Conservation (phyloP, 225 moss, liverwort and hornwort genomes). For the Marchantia polymorpha region DNA sequence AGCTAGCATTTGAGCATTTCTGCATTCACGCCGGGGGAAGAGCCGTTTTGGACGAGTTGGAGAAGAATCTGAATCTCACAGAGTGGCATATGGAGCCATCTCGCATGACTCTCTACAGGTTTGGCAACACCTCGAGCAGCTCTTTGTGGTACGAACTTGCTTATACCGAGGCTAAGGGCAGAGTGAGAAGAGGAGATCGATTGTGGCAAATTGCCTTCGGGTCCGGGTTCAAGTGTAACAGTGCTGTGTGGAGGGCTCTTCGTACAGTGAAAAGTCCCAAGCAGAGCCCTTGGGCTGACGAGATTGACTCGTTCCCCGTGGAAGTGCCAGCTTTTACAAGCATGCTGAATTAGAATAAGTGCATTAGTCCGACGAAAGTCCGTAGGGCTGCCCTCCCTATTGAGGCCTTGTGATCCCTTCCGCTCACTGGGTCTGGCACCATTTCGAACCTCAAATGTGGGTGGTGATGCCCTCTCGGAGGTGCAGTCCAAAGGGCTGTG, state of each 20-base stretch:
- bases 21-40: slow-evolving; percentile 75
- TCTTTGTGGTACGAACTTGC: slow-evolving; percentile 82
- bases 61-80: slow-evolving; percentile 61
- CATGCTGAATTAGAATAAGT: neutral
- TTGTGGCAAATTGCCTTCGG: slow-evolving; percentile 89
- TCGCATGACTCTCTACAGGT: slow-evolving; percentile 73
- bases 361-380: neutral
- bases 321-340: slow-evolving; percentile 16
- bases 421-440: neutral
- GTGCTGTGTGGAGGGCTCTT: slow-evolving; percentile 72
- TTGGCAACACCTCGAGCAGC: slow-evolving; percentile 82
- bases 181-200: slow-evolving; percentile 61
- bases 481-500: neutral
- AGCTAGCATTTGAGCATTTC: slow-evolving; percentile 79
- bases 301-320: slow-evolving; percentile 54
- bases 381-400: neutral
- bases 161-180: slow-evolving; percentile 63
- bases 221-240: slow-evolving; percentile 82
- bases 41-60: slow-evolving; percentile 65
- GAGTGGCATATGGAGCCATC: slow-evolving; percentile 89
- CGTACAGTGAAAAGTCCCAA: slow-evolving; percentile 43
- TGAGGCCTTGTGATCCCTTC: neutral
- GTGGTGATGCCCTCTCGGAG: neutral
- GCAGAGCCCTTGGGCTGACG: slow-evolving; percentile 61
- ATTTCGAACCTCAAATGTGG: neutral